Conservation (phyloP, 768 basidiomycete genomes). For the Lactarius hatsudake region DNA sequence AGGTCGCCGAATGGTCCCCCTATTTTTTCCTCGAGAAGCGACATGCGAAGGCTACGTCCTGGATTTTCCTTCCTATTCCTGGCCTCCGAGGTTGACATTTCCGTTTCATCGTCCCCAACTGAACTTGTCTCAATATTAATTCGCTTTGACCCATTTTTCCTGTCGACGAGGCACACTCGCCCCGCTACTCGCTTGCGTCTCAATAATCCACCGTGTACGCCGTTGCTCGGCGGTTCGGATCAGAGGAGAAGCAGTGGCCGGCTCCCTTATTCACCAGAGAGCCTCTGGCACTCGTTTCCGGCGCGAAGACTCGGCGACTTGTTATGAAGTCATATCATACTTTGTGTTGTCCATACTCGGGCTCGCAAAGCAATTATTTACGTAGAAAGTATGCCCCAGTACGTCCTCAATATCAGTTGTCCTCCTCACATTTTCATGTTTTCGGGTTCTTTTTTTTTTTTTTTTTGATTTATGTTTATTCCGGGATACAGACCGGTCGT, state of each 20-base stretch:
- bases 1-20: too few relatives aligned
- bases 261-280: constrained; percentile 50
- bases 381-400: too few relatives aligned
- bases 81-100: constrained; percentile 51
- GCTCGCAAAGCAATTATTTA: too few relatives aligned
- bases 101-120: constrained; percentile 59
- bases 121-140: constrained; percentile 62
- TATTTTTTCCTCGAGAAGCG: constrained; percentile 51
- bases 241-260: constrained; percentile 62
- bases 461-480: too few relatives aligned
- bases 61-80: constrained; percentile 65
- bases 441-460: too few relatives aligned
- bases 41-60: constrained; percentile 40
- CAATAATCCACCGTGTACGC: constrained; percentile 52
- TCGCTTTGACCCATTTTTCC: constrained; percentile 54
- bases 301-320: constrained; percentile 35
- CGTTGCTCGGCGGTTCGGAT: constrained; percentile 57
- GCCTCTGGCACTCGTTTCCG: constrained; percentile 66
- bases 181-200: constrained; percentile 45
- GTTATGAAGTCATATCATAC: too few relatives aligned
- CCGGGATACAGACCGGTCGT: too few relatives aligned
- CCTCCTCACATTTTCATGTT: too few relatives aligned
- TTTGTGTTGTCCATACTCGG: too few relatives aligned
- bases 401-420: too few relatives aligned
- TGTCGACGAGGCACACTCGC: constrained; percentile 55